Evolutionary conservation across 495 filamentous ascomycete genomes (phyloP).

Genomic region (Neurospora pannonica): DNA sequence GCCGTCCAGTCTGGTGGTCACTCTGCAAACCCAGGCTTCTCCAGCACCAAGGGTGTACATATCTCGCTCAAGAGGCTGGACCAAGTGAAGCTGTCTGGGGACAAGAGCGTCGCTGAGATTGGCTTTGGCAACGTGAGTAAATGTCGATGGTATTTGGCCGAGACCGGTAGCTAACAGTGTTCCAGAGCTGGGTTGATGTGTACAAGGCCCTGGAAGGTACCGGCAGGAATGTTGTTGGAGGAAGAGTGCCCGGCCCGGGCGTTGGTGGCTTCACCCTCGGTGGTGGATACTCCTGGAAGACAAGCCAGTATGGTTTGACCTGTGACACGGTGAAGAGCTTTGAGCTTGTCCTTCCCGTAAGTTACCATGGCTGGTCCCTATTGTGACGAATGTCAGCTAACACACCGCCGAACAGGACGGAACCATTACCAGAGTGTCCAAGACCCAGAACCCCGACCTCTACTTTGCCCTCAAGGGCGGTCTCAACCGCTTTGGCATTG

Average conservation of each 20-base stretch:
- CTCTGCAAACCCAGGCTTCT: conserved; percentile 19
- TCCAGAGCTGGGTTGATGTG: conserved; percentile 13
- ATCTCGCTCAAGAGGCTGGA: conserved; percentile 19
- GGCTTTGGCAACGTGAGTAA: conserved; percentile 19
- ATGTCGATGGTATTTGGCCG: no score
- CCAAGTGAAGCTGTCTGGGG: conserved; percentile 17
- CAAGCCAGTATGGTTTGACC: conserved; percentile 19
- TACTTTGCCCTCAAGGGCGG: conserved; percentile 52
- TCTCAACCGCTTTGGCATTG: conserved; percentile 38
- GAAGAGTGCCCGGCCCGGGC: conserved; percentile 15
- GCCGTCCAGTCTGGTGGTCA: conserved; percentile 40
- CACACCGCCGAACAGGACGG: conserved; percentile 8
- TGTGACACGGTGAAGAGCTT: conserved; percentile 14
- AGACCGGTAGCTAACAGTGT: background rate
- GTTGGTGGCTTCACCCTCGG: conserved; percentile 21
- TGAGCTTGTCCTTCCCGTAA: conserved; percentile 17
- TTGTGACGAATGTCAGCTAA: background rate
- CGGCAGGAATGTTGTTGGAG: conserved; percentile 17
- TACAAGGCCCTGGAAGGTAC: conserved; percentile 8
- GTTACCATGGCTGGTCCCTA: background rate
- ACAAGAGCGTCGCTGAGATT: conserved; percentile 35
- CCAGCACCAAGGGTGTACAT: conserved; percentile 21
- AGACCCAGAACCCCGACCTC: conserved; percentile 35
- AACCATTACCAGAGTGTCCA: conserved; percentile 11
- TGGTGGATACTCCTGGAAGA: conserved; percentile 23